phyloP scores from a whole-genome alignment of 2,329 filamentous ascomycete species.

The Dactylellina cionopaga region DNA sequence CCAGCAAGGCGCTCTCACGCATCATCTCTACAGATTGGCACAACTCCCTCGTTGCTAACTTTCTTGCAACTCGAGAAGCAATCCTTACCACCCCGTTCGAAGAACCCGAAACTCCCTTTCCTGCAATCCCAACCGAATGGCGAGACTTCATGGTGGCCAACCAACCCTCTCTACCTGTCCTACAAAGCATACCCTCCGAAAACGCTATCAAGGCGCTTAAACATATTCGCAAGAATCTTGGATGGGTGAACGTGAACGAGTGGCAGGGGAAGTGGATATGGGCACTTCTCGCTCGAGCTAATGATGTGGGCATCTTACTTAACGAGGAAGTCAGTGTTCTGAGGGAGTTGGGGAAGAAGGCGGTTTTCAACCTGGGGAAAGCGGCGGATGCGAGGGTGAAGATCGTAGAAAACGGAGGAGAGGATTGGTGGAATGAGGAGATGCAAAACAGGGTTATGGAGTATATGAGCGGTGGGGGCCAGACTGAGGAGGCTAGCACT shows the following conservation, averaged over 20 bases:
- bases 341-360: conserved; percentile 56
- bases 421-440: conserved; percentile 26
- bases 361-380: conserved; percentile 47
- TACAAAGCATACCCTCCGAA: conserved; percentile 38
- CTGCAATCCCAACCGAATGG: conserved; percentile 31
- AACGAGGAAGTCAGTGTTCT: conserved; percentile 55
- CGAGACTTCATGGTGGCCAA: conserved; percentile 41
- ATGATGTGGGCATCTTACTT: conserved; percentile 53
- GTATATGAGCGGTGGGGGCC: conserved; percentile 34
- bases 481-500: not conserved
- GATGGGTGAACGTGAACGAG: conserved; percentile 42
- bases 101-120: conserved; percentile 29
- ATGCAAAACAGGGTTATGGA: conserved; percentile 31
- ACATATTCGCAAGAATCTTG: conserved; percentile 42
- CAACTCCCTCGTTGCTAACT: conserved; percentile 27
- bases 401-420: conserved; percentile 20
- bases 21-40: conserved; percentile 31
- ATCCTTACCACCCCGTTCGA: conserved; percentile 40
- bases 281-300: conserved; percentile 54
- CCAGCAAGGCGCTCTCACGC: conserved; percentile 6
- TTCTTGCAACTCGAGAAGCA: conserved; percentile 41
- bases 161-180: conserved; percentile 31
- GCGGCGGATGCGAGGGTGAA: conserved; percentile 49
- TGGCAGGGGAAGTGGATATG: conserved; percentile 56
- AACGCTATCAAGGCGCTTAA: conserved; percentile 46